Conservation (phyloP, 805 yeast species). For the Torulaspora maleeae region DNA sequence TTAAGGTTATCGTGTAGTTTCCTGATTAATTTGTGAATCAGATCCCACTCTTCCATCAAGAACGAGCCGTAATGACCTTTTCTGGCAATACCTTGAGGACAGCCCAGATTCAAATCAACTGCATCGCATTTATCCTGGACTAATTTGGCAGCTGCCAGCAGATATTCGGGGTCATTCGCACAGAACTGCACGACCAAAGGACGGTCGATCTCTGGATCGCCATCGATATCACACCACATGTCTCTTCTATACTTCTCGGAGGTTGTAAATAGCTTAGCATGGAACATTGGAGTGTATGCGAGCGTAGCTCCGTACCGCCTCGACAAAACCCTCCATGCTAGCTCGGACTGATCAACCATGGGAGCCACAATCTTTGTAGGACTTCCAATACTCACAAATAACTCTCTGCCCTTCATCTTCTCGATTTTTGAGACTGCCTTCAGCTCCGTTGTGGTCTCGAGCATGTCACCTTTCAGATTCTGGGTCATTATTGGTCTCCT, state of each 20-base stretch:
- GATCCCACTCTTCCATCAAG: constrained; percentile 94
- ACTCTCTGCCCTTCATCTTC: constrained; percentile 53
- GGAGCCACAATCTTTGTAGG: constrained; percentile 93
- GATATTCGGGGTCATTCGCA: constrained; percentile 87
- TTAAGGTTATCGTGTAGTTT: constrained; percentile 69
- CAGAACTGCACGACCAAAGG: constrained; percentile 94
- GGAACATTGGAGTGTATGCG: constrained; percentile 96
- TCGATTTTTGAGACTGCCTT: not conserved
- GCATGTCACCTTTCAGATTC: not conserved
- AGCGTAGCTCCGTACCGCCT: constrained; percentile 87
- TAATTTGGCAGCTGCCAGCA: constrained; percentile 72
- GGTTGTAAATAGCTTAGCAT: constrained; percentile 84
- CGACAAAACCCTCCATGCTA: constrained; percentile 90
- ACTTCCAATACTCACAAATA: constrained; percentile 61
- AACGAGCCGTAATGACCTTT: constrained; percentile 95
- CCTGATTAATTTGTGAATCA: constrained; percentile 65
- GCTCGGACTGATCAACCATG: constrained; percentile 95
- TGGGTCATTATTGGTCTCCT: constrained; percentile 8
- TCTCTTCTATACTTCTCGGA: constrained; percentile 73
- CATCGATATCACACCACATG: constrained; percentile 72
- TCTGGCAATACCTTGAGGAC: constrained; percentile 96
- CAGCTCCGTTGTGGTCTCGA: not conserved
- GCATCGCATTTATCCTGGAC: constrained; percentile 90
- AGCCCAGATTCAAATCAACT: constrained; percentile 90
- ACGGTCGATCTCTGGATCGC: constrained; percentile 61